Percentiles rank a stretch among this genome's conserved stretches.
Evolutionary conservation across 306 rosid species (phyloP).

Genomic region (Myrica gale): DNA sequence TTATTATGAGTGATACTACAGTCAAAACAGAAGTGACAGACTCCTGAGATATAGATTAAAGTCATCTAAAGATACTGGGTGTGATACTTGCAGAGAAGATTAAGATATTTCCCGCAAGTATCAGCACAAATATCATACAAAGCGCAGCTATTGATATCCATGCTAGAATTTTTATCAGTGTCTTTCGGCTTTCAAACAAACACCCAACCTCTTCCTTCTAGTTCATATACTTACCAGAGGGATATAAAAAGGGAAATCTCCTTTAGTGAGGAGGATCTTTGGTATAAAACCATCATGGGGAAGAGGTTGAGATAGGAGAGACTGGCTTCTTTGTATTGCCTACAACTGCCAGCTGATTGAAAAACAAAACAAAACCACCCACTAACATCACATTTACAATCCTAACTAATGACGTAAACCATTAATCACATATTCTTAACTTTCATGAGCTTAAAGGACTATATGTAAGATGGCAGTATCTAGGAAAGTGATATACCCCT

Average conservation of each 20-base stretch:
- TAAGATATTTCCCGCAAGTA: neutral
- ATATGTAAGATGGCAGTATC: neutral
- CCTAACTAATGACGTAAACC: neutral
- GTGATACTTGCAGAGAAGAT: neutral
- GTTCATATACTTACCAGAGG: constrained; percentile 11
- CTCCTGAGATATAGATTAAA: neutral
- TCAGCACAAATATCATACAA: neutral
- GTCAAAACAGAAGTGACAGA: neutral
- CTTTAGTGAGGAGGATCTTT: neutral
- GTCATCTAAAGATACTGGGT: neutral
- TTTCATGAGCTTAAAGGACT: neutral
- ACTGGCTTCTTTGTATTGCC: neutral
- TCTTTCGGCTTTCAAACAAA: neutral
- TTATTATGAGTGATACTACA: neutral
- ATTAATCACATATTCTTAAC: neutral
- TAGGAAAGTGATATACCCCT: neutral
- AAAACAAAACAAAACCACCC: neutral
- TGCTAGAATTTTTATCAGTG: neutral
- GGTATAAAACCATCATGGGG: neutral
- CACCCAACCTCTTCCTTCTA: neutral
- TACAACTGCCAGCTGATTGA: neutral
- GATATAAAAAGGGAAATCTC: constrained; percentile 6
- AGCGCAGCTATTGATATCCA: constrained; percentile 6
- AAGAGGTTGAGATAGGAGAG: neutral
- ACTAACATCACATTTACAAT: neutral